phyloP scores from a whole-genome alignment of 805 yeast species.

The Ogataea ganodermae region DNA sequence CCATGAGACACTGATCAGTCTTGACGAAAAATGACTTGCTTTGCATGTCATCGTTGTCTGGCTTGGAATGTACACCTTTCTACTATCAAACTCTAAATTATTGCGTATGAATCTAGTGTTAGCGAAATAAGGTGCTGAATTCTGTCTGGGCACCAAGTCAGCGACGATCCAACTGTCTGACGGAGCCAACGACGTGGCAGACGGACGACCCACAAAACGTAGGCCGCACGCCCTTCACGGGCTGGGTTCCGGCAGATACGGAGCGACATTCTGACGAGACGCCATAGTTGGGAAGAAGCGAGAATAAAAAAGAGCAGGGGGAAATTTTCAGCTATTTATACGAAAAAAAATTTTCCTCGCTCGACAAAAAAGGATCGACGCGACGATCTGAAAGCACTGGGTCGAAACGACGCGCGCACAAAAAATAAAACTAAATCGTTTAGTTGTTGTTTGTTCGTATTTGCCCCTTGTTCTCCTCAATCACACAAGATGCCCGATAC shows the following conservation, averaged over 20 bases:
- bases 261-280: neutral
- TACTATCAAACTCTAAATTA: constrained; percentile 43
- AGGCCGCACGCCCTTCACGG: neutral
- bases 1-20: too few species aligned
- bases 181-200: neutral
- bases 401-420: neutral
- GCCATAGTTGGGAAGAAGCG: neutral
- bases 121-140: constrained; percentile 38
- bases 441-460: neutral
- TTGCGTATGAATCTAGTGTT: constrained; percentile 36
- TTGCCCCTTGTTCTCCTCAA: neutral
- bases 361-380: neutral
- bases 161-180: constrained; percentile 8
- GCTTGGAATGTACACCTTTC: constrained; percentile 34
- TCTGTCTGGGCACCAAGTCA: constrained; percentile 23
- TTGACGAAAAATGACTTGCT: too few species aligned
- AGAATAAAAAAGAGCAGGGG: neutral
- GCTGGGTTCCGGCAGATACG: constrained; percentile 1
- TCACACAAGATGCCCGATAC: neutral
- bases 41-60: too few species aligned
- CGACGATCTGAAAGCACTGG: neutral
- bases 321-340: neutral
- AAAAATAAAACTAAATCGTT: neutral
- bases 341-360: neutral
- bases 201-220: constrained; percentile 10